These are phyloP conservation scores for Quercus tomentella DNA, from an alignment of 331 rosid species.

Conservation along the genomic window DNA sequence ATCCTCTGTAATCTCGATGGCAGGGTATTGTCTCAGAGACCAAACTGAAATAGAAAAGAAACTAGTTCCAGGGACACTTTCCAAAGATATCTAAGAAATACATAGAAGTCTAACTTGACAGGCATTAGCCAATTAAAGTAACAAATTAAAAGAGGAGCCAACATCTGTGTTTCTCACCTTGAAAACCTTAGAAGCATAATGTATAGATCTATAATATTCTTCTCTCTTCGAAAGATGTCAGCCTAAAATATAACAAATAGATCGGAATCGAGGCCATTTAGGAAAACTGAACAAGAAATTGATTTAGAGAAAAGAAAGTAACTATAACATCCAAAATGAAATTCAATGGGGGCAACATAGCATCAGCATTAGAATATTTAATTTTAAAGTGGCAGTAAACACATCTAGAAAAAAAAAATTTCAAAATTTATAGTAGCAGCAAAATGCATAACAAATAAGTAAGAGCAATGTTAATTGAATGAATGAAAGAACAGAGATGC, in stretches of 20 bases:
- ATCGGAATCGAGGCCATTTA: conserved; percentile 9
- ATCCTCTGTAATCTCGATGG: conserved; percentile 62
- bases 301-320: neutral
- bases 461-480: no score
- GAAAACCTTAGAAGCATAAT: conserved; percentile 93
- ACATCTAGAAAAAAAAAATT: neutral
- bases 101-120: neutral
- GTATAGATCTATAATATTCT: conserved; percentile 80
- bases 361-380: neutral
- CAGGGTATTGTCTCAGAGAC: conserved; percentile 85
- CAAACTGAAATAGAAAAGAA: conserved; percentile 51
- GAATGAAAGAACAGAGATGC: no score
- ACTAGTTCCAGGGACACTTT: conserved; percentile 1
- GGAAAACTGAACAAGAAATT: conserved; percentile 13
- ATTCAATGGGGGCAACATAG: neutral
- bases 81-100: neutral
- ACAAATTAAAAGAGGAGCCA: neutral
- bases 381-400: neutral
- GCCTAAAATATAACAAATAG: conserved; percentile 57
- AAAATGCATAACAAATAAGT: neutral
- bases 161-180: conserved; percentile 46
- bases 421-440: neutral
- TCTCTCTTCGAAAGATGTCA: conserved; percentile 86
- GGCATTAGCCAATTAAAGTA: neutral
- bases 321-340: neutral